Percentiles rank a stretch among this genome's conserved stretches.
phyloP scores from a whole-genome alignment of 1,284 basidiomycete species.

The Schizophyllum commune region DNA sequence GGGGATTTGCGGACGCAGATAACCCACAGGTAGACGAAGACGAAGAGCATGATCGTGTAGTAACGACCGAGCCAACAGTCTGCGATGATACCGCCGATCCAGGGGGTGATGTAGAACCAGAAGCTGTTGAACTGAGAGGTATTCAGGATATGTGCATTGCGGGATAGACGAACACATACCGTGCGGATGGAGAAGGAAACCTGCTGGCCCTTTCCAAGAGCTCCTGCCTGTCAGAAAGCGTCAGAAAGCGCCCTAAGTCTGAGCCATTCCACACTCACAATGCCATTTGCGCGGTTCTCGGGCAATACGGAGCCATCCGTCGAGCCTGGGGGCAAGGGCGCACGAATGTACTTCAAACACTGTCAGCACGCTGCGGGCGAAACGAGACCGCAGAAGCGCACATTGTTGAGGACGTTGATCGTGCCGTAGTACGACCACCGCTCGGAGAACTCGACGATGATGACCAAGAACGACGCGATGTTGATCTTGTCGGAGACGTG shows the following conservation, averaged over 20 bases:
- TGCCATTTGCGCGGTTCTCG: slow-evolving; percentile 26
- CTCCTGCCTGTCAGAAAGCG: slow-evolving; percentile 25
- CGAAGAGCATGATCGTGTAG: slow-evolving; percentile 50
- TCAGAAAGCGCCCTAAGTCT: too few relatives aligned
- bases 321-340: slow-evolving; percentile 39
- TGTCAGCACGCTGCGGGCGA: slow-evolving; percentile 6
- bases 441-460: slow-evolving; percentile 45
- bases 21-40: slow-evolving; percentile 30
- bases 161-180: slow-evolving; percentile 13
- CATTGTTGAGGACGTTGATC: neutral
- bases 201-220: slow-evolving; percentile 36
- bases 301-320: slow-evolving; percentile 42
- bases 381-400: slow-evolving; percentile 1
- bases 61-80: slow-evolving; percentile 53
- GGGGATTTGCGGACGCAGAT: neutral
- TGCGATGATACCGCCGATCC: slow-evolving; percentile 43
- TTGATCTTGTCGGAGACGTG: slow-evolving; percentile 38
- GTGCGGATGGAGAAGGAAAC: slow-evolving; percentile 33
- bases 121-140: slow-evolving; percentile 35
- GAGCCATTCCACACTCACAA: slow-evolving; percentile 14
- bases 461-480: slow-evolving; percentile 35
- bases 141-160: neutral
- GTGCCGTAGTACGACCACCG: slow-evolving; percentile 23
- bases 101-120: slow-evolving; percentile 40
- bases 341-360: slow-evolving; percentile 36